Conservation (phyloP, 2,329 filamentous ascomycete genomes). For the Nothomitra cinnamomea region DNA sequence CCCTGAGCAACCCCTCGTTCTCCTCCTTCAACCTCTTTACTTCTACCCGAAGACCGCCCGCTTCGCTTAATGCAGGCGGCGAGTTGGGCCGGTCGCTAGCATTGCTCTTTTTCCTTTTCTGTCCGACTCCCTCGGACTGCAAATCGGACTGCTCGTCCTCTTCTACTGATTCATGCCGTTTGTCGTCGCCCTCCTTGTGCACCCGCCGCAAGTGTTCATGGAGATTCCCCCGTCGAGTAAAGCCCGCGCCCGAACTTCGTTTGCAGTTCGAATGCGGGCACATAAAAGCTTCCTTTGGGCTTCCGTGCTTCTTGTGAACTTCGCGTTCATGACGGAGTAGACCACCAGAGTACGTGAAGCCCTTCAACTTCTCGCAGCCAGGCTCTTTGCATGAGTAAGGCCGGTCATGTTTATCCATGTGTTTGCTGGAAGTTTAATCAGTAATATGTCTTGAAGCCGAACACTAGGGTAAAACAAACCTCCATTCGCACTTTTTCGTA, state of each 20-base stretch:
- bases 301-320: conserved; percentile 79
- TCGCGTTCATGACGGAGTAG: conserved; percentile 81
- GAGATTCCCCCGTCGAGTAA: conserved; percentile 84
- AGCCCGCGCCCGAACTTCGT: conserved; percentile 71
- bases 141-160: conserved; percentile 25
- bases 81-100: conserved; percentile 13
- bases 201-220: conserved; percentile 84
- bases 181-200: conserved; percentile 39
- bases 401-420: conserved; percentile 95
- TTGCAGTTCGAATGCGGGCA: conserved; percentile 82
- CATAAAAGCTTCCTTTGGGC: conserved; percentile 71
- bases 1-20: conserved; percentile 37
- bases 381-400: conserved; percentile 72
- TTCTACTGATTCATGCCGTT: conserved; percentile 8
- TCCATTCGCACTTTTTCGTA: conserved; percentile 81
- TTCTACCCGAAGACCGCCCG: conserved; percentile 37
- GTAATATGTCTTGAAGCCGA: conserved; percentile 4
- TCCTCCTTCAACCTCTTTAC: conserved; percentile 49
- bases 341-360: conserved; percentile 89
- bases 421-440: conserved; percentile 46
- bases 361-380: conserved; percentile 81
- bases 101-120: conserved; percentile 13
- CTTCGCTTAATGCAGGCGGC: conserved; percentile 20
- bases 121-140: conserved; percentile 17
- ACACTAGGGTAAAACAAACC: conserved; percentile 39